phyloP scores from a whole-genome alignment of 2,329 filamentous ascomycete genomes.

The Passalora sequoiae region DNA sequence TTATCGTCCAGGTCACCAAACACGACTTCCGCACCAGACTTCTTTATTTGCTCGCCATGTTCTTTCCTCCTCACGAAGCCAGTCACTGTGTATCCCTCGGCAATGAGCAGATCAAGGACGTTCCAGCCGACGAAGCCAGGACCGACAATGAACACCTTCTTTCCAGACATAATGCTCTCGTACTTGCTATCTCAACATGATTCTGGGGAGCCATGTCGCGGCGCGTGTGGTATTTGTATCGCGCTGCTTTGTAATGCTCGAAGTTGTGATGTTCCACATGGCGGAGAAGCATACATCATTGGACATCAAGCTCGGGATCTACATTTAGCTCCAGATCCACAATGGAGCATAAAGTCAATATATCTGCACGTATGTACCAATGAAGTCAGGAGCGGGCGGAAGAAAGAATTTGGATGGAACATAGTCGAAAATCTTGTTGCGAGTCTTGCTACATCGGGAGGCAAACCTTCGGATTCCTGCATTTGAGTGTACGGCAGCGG shows the following conservation, averaged over 20 bases:
- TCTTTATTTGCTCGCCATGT: conserved; percentile 35
- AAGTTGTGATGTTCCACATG: neutral
- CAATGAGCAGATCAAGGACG: conserved; percentile 42
- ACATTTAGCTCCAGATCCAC: no score
- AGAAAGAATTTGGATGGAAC: no score
- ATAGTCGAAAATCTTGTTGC: no score
- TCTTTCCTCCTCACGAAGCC: conserved; percentile 40
- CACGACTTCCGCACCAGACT: conserved; percentile 37
- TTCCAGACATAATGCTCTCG: conserved; percentile 17
- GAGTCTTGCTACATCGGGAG: no score
- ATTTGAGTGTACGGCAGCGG: no score
- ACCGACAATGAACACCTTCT: conserved; percentile 42
- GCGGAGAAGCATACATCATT: conserved; percentile 6
- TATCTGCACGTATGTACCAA: no score
- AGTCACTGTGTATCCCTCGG: conserved; percentile 38
- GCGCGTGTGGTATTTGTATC: neutral
- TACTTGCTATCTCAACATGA: neutral
- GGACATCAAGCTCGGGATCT: conserved; percentile 1
- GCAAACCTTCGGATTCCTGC: no score
- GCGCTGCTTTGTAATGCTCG: conserved; percentile 3
- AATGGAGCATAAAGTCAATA: neutral
- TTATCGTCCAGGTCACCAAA: conserved; percentile 42
- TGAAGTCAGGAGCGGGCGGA: no score
- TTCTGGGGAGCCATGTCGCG: neutral
- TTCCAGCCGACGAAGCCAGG: conserved; percentile 48